phyloP scores from a whole-genome alignment of 2,329 filamentous ascomycete species.

The Talaromyces sp. region DNA sequence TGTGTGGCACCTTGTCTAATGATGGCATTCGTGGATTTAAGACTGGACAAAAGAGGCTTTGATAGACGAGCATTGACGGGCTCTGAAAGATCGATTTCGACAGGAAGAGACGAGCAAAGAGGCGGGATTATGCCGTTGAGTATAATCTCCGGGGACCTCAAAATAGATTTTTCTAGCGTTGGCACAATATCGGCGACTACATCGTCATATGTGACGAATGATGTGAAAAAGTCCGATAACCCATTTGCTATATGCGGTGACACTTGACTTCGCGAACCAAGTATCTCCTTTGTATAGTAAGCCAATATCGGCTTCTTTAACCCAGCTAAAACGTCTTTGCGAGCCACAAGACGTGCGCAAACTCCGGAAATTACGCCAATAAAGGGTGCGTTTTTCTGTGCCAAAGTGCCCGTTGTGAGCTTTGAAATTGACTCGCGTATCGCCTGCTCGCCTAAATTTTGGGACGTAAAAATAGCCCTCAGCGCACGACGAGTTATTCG shows the following conservation, averaged over 20 bases:
- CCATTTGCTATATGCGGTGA: conserved; percentile 69
- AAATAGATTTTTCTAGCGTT: conserved; percentile 78
- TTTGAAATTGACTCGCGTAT: conserved; percentile 61
- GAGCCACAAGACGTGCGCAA: conserved; percentile 65
- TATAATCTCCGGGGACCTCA: conserved; percentile 86
- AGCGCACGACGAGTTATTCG: conserved; percentile 76
- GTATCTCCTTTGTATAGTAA: conserved; percentile 81
- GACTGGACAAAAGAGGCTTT: conserved; percentile 82
- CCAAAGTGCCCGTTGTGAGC: conserved; percentile 66
- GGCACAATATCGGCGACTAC: conserved; percentile 73
- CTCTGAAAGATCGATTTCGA: conserved; percentile 71
- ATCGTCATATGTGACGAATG: conserved; percentile 71
- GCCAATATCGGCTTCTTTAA: conserved; percentile 70
- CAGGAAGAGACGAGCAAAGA: conserved; percentile 67
- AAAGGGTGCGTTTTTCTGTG: conserved; percentile 68
- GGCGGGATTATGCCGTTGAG: conserved; percentile 73
- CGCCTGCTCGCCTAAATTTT: conserved; percentile 57
- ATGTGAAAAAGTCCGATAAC: conserved; percentile 75
- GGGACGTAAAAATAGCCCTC: conserved; percentile 65
- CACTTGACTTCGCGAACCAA: conserved; percentile 71
- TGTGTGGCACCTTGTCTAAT: conserved; percentile 73
- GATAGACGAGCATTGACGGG: conserved; percentile 68
- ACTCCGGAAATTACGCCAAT: conserved; percentile 87
- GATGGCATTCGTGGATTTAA: conserved; percentile 79
- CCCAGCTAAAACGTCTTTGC: conserved; percentile 60